Evolutionary conservation across 1,139 yeast species (phyloP).

Genomic region (Suhomyces choctaworum): DNA sequence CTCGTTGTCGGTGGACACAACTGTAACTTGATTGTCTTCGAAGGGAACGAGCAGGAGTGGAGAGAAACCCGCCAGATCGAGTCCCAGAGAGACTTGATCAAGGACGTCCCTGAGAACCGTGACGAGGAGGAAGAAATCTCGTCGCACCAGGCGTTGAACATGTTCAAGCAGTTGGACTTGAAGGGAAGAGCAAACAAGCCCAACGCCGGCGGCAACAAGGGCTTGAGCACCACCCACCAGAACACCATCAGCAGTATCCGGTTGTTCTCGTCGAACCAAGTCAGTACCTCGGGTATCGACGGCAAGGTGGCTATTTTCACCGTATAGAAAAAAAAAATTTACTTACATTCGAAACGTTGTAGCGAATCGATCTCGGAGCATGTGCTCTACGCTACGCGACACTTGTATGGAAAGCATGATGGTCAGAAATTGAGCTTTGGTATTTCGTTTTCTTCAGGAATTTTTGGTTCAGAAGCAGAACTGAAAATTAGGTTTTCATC

Average conservation of each 20-base stretch:
- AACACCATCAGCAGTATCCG: conserved; percentile 81
- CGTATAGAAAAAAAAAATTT: conserved; percentile 15
- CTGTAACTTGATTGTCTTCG: conserved; percentile 84
- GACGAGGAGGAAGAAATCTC: conserved; percentile 60
- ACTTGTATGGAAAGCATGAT: conserved; percentile 2
- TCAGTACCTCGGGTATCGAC: conserved; percentile 65
- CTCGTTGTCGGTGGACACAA: conserved; percentile 90
- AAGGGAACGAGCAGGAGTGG: conserved; percentile 74
- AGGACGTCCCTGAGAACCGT: conserved; percentile 36
- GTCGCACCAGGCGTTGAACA: conserved; percentile 82
- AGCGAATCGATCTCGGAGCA: too few species aligned
- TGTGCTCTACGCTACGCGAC: not conserved
- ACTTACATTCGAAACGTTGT: not conserved
- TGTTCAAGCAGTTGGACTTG: conserved; percentile 94
- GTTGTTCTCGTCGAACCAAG: conserved; percentile 51
- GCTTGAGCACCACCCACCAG: conserved; percentile 80
- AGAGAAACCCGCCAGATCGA: conserved; percentile 63
- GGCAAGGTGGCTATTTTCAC: conserved; percentile 79
- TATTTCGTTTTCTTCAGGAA: conserved; percentile 63
- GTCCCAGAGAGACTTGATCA: conserved; percentile 44
- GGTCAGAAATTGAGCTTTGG: conserved; percentile 40
- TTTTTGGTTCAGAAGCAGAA: conserved; percentile 85
- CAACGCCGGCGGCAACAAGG: conserved; percentile 40
- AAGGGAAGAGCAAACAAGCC: conserved; percentile 73
- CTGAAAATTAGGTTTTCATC: conserved; percentile 71